Percentiles rank a stretch among this genome's conserved stretches.
These are phyloP conservation scores for Haplosporangium sp. DNA, from an alignment of 371 early-diverging fungal species.

Conservation along the genomic window DNA sequence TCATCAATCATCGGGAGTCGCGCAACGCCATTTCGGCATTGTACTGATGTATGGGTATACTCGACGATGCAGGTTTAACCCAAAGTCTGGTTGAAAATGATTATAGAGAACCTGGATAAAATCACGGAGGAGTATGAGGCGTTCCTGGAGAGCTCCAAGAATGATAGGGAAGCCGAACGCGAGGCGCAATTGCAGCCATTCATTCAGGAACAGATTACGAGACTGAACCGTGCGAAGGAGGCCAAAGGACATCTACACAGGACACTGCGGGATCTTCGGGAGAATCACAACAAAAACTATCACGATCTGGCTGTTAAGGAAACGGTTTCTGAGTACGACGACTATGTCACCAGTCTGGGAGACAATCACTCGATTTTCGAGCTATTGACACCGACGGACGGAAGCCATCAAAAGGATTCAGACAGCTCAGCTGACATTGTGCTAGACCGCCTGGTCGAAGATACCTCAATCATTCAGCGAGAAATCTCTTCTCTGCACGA, in stretches of 20 bases:
- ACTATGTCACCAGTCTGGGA: constrained; percentile 54
- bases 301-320: constrained; percentile 81
- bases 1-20: neutral
- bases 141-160: constrained; percentile 30
- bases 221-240: constrained; percentile 43
- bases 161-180: constrained; percentile 25
- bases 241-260: constrained; percentile 12
- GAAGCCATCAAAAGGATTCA: neutral
- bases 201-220: constrained; percentile 54
- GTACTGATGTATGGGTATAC: too few species aligned
- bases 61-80: neutral
- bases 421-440: constrained; percentile 4
- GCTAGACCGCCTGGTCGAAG: constrained; percentile 14
- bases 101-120: constrained; percentile 53
- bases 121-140: constrained; percentile 27
- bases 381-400: neutral
- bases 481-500: constrained; percentile 34
- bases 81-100: neutral
- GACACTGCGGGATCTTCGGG: constrained; percentile 69
- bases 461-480: constrained; percentile 20
- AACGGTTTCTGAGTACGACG: constrained; percentile 72
- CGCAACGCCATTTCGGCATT: neutral
- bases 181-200: constrained; percentile 18
- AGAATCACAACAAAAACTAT: constrained; percentile 81
- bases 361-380: neutral